Evolutionary conservation across 495 filamentous ascomycete genomes (phyloP), one percentile per base, ranked within the genome.

Genomic region (Chaetomium fimeti): DNA sequence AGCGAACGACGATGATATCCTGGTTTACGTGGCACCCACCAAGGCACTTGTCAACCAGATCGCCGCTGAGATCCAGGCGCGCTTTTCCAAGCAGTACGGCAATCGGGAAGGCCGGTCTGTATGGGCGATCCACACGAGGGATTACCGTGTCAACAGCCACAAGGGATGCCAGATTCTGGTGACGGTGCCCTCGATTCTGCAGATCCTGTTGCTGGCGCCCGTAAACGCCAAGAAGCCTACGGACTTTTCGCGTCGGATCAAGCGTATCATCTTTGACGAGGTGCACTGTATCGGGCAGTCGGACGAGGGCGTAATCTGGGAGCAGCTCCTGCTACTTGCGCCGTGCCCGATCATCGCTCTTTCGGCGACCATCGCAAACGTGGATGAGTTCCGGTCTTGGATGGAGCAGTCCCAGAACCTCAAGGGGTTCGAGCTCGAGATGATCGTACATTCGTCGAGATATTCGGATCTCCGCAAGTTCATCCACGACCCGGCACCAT

Each of bases 31-130:
- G 28, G 90, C 89, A 2, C 90, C 90, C 2, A 93, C 90, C 1
- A 93, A 93, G 73, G 89, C 90, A 9, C 74, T 93, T 15, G 89
- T 93, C 61, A 93, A 92, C 71, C 90, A 92, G 69, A 91, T 93
- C 65, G 89, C 88, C 0, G 89, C 89, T 8, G 89, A 92, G 72
- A 76, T 92, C 8, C 75, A 79, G 62, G 79, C 76, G 43, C 67
- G 88, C 29, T 93, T 91, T 70, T 82, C 79, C 2, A 93, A 92
- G 69, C 77, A 71, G 0, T 82, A 79, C 62, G 76, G 78, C 24
- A 52, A 52, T 24, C 76, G 81, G 15, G 72, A 76, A 12, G 88
- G 84, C 2, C 85, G 85, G 68, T 86, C 85, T 0, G 85, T 92
- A 2, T 93, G 90, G 89, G 87, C 87, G 3, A 90, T 93, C 45